A percentile compares a stretch with the other conserved stretches of the same genome.
These are phyloP conservation scores for Albatrellus ellisii DNA, from an alignment of 768 basidiomycete species.

Conservation along the genomic window DNA sequence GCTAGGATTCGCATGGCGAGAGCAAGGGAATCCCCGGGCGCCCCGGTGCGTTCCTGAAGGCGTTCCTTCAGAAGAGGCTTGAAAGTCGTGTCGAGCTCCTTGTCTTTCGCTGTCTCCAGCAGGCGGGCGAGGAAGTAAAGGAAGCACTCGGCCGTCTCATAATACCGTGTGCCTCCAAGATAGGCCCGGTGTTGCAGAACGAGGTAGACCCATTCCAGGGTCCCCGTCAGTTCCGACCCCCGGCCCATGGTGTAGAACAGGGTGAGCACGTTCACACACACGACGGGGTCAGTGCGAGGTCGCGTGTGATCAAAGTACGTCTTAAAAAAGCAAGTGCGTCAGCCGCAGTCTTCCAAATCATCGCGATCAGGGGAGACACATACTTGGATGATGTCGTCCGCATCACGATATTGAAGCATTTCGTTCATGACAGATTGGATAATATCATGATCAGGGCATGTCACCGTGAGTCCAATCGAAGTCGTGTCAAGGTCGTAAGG, in stretches of 20 bases:
- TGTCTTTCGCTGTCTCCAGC: slow-evolving; percentile 22
- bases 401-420: slow-evolving; percentile 36
- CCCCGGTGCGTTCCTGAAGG: slow-evolving; percentile 35
- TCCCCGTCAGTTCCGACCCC: slow-evolving; percentile 29
- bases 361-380: not conserved
- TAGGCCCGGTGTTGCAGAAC: slow-evolving; percentile 41
- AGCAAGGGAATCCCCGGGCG: slow-evolving; percentile 36
- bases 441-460: slow-evolving; percentile 19
- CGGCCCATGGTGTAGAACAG: slow-evolving; percentile 39
- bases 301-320: slow-evolving; percentile 40
- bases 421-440: slow-evolving; percentile 38
- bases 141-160: slow-evolving; percentile 37
- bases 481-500: slow-evolving; percentile 49
- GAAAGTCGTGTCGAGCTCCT: slow-evolving; percentile 23
- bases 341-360: slow-evolving; percentile 1
- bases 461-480: slow-evolving; percentile 35
- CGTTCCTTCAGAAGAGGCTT: slow-evolving; percentile 30
- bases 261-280: slow-evolving; percentile 35
- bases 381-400: slow-evolving; percentile 33
- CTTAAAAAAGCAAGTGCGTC: slow-evolving; percentile 18
- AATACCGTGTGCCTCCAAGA: slow-evolving; percentile 41
- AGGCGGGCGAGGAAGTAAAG: slow-evolving; percentile 38
- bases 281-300: slow-evolving; percentile 39
- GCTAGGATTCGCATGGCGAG: slow-evolving; percentile 43
- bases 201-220: slow-evolving; percentile 35